Evolutionary conservation across 176 grass and related monocot species (phyloP).

Genomic region (Musa itinerans): DNA sequence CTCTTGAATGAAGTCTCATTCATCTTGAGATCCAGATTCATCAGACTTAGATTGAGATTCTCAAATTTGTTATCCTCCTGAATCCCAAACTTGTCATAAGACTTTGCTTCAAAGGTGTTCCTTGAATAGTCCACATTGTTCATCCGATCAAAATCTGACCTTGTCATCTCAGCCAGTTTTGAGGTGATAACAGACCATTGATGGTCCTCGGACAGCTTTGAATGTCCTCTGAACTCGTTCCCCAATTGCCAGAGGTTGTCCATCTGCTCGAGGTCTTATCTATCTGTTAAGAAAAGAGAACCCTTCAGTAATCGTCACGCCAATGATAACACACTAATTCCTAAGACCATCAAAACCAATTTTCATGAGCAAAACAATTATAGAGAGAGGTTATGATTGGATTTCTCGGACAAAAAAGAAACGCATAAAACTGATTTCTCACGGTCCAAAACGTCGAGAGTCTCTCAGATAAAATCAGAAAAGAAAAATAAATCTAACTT

Average conservation of each 20-base stretch:
- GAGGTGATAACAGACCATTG: constrained; percentile 97
- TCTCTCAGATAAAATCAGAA: no score
- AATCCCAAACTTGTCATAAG: constrained; percentile 62
- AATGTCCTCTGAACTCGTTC: constrained; percentile 79
- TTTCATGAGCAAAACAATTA: background rate
- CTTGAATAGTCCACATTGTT: constrained; percentile 62
- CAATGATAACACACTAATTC: background rate
- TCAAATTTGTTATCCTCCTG: constrained; percentile 64
- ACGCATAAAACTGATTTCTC: background rate
- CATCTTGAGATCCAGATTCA: constrained; percentile 79
- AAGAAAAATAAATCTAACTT: no score
- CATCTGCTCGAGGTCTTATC: constrained; percentile 34
- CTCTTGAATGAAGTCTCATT: constrained; percentile 56
- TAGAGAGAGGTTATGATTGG: background rate
- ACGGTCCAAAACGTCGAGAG: no score
- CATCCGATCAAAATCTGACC: constrained; percentile 52
- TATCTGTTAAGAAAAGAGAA: constrained; percentile 10
- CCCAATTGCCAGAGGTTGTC: constrained; percentile 88
- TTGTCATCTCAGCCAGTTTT: constrained; percentile 85
- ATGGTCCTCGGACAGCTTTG: constrained; percentile 74
- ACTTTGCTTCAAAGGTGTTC: constrained; percentile 48
- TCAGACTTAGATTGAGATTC: constrained; percentile 62
- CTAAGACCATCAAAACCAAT: background rate
- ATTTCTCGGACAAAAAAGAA: background rate
- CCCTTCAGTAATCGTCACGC: background rate